Conservation (phyloP, 2,329 filamentous ascomycete genomes). For the Huntiella bhutanensis region DNA sequence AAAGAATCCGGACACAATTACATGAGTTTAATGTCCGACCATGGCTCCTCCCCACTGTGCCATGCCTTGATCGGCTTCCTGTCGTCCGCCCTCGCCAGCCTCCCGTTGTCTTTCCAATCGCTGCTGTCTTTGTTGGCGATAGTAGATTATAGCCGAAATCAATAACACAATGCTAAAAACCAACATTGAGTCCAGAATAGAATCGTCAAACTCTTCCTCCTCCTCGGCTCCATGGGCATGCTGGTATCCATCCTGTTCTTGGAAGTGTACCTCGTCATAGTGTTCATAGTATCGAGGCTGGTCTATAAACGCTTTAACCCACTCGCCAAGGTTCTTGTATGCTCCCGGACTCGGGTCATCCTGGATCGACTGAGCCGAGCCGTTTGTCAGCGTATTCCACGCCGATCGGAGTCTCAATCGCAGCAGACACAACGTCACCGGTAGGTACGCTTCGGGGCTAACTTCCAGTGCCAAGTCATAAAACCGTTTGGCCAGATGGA, state of each 20-base stretch:
- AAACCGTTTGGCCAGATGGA: conserved; percentile 88
- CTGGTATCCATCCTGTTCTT: conserved; percentile 28
- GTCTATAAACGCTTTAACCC: conserved; percentile 68
- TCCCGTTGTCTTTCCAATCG: neutral
- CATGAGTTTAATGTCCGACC: neutral
- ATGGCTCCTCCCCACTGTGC: conserved; percentile 1
- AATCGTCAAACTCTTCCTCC: conserved; percentile 53
- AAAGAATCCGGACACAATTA: too few species aligned
- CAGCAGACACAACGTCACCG: conserved; percentile 71
- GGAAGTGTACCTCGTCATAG: conserved; percentile 27
- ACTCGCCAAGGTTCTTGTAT: conserved; percentile 64
- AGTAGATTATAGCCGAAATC: conserved; percentile 63
- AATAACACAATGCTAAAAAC: conserved; percentile 62
- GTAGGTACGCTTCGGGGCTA: conserved; percentile 83
- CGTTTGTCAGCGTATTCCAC: conserved; percentile 85
- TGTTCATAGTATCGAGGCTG: conserved; percentile 46
- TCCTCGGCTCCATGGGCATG: conserved; percentile 31
- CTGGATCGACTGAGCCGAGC: conserved; percentile 79
- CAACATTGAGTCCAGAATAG: conserved; percentile 64
- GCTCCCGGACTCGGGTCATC: conserved; percentile 64
- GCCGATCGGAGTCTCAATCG: conserved; percentile 73
- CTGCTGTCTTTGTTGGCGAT: conserved; percentile 52
- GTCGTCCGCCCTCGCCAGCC: neutral
- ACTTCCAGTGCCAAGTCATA: conserved; percentile 86
- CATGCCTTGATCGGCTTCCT: conserved; percentile 14